A percentile compares a stretch with the other conserved stretches of the same genome.
Conservation (phyloP, 108 stramenopile genomes). For the Pinguiococcus pyrenoidosus region DNA sequence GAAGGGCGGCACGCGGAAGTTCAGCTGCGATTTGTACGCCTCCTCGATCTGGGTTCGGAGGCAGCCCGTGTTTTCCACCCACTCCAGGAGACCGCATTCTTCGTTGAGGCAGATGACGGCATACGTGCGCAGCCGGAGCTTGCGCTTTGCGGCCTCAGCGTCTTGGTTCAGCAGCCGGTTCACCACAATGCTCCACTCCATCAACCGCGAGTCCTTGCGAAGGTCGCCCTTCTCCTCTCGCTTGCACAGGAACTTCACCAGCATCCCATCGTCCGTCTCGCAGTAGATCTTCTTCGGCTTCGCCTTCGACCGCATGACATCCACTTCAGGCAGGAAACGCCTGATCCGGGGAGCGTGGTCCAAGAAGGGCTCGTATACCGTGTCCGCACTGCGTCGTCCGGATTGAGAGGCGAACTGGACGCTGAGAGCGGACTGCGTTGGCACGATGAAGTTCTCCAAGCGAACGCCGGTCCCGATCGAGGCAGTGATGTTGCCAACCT, state of each 20-base stretch:
- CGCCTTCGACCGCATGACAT: conserved; percentile 80
- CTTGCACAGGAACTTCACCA: conserved; percentile 84
- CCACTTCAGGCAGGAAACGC: conserved; percentile 41
- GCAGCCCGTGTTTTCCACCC: conserved; percentile 79
- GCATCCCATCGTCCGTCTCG: conserved; percentile 22
- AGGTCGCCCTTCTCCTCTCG: conserved; percentile 93
- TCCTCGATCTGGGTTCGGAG: conserved; percentile 55
- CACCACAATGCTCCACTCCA: conserved; percentile 89
- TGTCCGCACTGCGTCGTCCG: not conserved
- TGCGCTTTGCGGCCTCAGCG: conserved; percentile 32
- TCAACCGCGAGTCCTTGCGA: conserved; percentile 94
- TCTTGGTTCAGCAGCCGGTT: conserved; percentile 71
- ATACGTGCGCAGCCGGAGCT: conserved; percentile 77
- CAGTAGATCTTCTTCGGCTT: conserved; percentile 79
- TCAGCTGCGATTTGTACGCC: conserved; percentile 34
- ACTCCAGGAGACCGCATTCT: conserved; percentile 93
- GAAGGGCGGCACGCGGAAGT: conserved; percentile 44
- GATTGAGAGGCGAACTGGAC: not conserved
- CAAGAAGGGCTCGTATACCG: not conserved
- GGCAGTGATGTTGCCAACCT: not conserved
- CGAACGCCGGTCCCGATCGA: not conserved
- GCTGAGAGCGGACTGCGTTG: not conserved
- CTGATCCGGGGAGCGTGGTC: not conserved
- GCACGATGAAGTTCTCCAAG: not conserved
- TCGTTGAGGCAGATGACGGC: conserved; percentile 92